phyloP scores from a whole-genome alignment of 305 asterid genomes.

The Ajuga reptans region DNA sequence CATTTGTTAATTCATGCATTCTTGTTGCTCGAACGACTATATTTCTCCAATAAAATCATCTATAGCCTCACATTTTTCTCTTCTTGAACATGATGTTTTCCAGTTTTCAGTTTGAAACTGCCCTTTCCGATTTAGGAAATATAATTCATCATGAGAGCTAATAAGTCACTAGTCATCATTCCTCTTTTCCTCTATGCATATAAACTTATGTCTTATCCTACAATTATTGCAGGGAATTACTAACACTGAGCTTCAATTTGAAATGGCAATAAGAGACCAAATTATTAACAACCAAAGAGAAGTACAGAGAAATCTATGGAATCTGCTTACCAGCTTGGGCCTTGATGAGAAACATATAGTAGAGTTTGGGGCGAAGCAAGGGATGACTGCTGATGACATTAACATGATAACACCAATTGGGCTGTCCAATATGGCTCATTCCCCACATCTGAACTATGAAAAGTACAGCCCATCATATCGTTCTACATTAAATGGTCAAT shows the following conservation, averaged over 20 bases:
- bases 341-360: conserved; percentile 69
- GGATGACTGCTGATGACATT: conserved; percentile 57
- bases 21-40: background rate
- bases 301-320: conserved; percentile 70
- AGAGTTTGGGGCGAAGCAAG: conserved; percentile 61
- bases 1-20: background rate
- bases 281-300: conserved; percentile 74
- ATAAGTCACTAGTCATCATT: background rate
- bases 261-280: conserved; percentile 95
- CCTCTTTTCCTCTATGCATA: conserved; percentile 2
- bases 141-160: conserved; percentile 5
- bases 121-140: background rate
- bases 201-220: conserved; percentile 15
- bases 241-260: conserved; percentile 86
- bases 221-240: conserved; percentile 56
- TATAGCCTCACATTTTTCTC: background rate
- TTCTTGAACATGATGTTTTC: background rate
- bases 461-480: conserved; percentile 22
- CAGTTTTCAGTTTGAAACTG: background rate
- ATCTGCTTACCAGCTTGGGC: conserved; percentile 64
- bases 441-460: conserved; percentile 32
- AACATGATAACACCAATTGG: conserved; percentile 36
- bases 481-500: conserved; percentile 28
- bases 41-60: conserved; percentile 3
- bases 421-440: conserved; percentile 28